Conservation (phyloP, 2,329 filamentous ascomycete genomes). For the Aureobasidium subglaciale region DNA sequence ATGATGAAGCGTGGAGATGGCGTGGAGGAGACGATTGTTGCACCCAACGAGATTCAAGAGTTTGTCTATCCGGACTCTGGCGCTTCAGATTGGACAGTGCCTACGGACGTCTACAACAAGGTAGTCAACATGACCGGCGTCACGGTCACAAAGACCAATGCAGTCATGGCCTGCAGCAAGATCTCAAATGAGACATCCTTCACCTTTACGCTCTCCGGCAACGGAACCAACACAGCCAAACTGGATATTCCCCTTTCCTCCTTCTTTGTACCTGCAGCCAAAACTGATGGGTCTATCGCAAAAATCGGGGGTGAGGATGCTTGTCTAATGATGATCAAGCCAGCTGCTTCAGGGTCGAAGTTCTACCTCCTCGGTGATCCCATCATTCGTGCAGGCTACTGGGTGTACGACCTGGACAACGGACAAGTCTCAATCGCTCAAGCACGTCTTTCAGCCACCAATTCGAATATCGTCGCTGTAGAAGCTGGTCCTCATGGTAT, state of each 20-base stretch:
- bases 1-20: slow-evolving; percentile 22
- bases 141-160: slow-evolving; percentile 19
- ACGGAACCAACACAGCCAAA: slow-evolving; percentile 18
- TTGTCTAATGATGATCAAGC: background rate
- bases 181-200: slow-evolving; percentile 22
- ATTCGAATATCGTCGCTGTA: background rate
- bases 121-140: slow-evolving; percentile 21
- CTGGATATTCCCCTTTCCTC: slow-evolving; percentile 24
- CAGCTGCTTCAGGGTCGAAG: slow-evolving; percentile 15
- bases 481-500: background rate
- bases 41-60: slow-evolving; percentile 19
- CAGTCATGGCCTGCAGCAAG: slow-evolving; percentile 21
- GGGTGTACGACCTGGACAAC: slow-evolving; percentile 32
- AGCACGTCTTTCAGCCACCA: slow-evolving; percentile 16
- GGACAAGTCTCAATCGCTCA: slow-evolving; percentile 29
- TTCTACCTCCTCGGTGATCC: slow-evolving; percentile 27
- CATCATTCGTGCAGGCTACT: slow-evolving; percentile 28
- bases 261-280: slow-evolving; percentile 25
- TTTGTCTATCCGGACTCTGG: slow-evolving; percentile 29
- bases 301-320: slow-evolving; percentile 18
- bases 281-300: slow-evolving; percentile 20
- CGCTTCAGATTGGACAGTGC: slow-evolving; percentile 24
- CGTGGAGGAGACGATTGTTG: slow-evolving; percentile 20
- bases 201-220: slow-evolving; percentile 23
- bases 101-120: slow-evolving; percentile 20